Evolutionary conservation across 225 moss, liverwort and hornwort species (phyloP), one percentile per base, ranked within the genome.

Genomic region (Marchantia polymorpha): DNA sequence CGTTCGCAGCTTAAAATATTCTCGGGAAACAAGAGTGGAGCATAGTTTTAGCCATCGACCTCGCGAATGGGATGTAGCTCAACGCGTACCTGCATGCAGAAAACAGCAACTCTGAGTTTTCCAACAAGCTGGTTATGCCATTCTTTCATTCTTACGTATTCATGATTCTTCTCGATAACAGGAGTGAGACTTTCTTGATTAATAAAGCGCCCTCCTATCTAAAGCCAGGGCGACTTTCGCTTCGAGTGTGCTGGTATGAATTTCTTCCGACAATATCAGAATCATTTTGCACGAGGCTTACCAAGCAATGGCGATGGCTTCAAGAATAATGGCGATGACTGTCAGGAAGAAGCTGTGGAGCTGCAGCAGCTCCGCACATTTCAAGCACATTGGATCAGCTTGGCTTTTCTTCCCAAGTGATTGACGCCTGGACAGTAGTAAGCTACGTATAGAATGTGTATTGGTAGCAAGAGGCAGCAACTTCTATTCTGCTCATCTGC

Each of bases 11-110:
- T 30, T 17, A 87, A 8, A 84, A 84, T 3, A 87, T 16, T 7
- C 74, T 67, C 47, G 87, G 85, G 48, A 86, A 86, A 77, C 86
- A 83, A 58, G 84, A 60, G 82, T 66, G 14, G 0, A 84, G 16
- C 27, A 84, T 52, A 51, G 82, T 74, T 81, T 81, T 89, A 8
- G 78, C 81, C 82, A 84, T 86, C 39, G 86, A n/a, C 73, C 89
- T 77, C 0, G 89, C 89, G 73, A 89, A 89, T 19, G 89, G 89
- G 68, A 89, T 81, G 70, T 89, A 89, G 46, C 86, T 89, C 27
- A 89, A 56, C 61, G 86, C 84, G 69, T 89, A 89, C 87, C 85
- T 88, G 81, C 75, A 76, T 50, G 49, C 50, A 71, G 39, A 69
- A 30, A 30, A 26, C 16, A 47, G 2, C 48, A 58, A 39, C 2